Base-by-base conservation (phyloP, 805 yeast species). In the Starmerella bombicola region DNA sequence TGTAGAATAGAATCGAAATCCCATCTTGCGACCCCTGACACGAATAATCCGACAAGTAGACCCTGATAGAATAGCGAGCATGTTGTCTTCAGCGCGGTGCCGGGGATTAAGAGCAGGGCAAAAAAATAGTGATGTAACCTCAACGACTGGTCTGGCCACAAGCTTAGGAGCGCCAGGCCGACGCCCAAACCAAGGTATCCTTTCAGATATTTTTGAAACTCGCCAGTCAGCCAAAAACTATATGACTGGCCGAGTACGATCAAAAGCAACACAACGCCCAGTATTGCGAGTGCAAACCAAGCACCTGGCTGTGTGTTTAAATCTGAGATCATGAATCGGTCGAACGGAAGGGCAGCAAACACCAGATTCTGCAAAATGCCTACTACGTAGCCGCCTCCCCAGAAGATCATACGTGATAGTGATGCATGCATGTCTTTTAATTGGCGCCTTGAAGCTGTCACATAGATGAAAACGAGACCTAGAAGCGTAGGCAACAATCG, bases 11-110 rank as follows among this genome's bases (percentile, higher is more conserved):
- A 76, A 2, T 93, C 96, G 53, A 80, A 76, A 41, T 91, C 96
- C 98, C 98, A 88, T 41, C 93, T 66, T 0, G 93, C 74, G 1
- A 83, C 75, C 0, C 98, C 98, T 18, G 86, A 79, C 5, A 85
- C 66, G 37, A 80, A 68, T 33, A 88, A 64, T 0, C 96, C 98
- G 0, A 83, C 57, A 19, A 88, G 62, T 1, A 88, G 70, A 2
- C 96, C 97, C 56, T 86, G 95, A 55, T 82, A 79, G 7, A 79
- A 52, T 49, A 80, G 65, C 13, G 59, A 53, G 9, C 61, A 52
- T 5, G 61, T 49, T 16, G 64, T 59, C 34, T 53, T 48, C 30
- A 71, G 55, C 0, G 91, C 86, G 31, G 95, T 82, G 0, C 95
- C 96, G 0, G 95, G 94, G 2, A 86, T 65, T 23, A 86, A 63